Conservation (phyloP, 2,329 filamentous ascomycete genomes). For the Orbilia brochopaga region DNA sequence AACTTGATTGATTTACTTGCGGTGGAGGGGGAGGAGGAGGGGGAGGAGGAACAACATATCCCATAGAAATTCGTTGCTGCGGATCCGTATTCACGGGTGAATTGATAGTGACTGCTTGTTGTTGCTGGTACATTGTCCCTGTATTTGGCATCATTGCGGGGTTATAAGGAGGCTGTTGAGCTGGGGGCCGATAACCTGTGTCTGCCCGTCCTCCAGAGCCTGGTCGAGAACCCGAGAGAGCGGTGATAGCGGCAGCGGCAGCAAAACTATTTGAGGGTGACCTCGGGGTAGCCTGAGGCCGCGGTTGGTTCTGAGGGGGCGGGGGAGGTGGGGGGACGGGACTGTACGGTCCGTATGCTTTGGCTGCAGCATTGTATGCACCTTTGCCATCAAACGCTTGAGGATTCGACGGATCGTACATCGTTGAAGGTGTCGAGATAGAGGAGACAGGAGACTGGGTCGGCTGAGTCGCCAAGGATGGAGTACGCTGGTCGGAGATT, state of each 20-base stretch:
- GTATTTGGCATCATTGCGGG: constrained; percentile 29
- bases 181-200: constrained; percentile 56
- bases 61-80: constrained; percentile 54
- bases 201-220: constrained; percentile 56
- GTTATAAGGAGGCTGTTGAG: constrained; percentile 23
- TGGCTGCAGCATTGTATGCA: constrained; percentile 59
- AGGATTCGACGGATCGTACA: constrained; percentile 57
- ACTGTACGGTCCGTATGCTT: constrained; percentile 63
- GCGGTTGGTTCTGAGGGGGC: constrained; percentile 14
- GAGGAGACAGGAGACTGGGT: constrained; percentile 34
- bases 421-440: constrained; percentile 53
- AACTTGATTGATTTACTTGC: constrained; percentile 50
- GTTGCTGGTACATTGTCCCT: constrained; percentile 54
- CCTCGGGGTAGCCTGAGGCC: constrained; percentile 18
- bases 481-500: constrained; percentile 55
- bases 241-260: constrained; percentile 65
- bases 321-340: constrained; percentile 58
- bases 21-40: constrained; percentile 54
- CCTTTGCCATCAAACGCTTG: constrained; percentile 36
- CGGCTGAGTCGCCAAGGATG: constrained; percentile 45
- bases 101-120: constrained; percentile 54
- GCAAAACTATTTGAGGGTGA: constrained; percentile 61
- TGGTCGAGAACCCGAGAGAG: constrained; percentile 63
- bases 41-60: constrained; percentile 53
- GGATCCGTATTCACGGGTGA: constrained; percentile 56